A percentile compares a stretch with the other conserved stretches of the same genome.
phyloP scores from a whole-genome alignment of 352 stramenopile genomes.

The Pythium coloratum region DNA sequence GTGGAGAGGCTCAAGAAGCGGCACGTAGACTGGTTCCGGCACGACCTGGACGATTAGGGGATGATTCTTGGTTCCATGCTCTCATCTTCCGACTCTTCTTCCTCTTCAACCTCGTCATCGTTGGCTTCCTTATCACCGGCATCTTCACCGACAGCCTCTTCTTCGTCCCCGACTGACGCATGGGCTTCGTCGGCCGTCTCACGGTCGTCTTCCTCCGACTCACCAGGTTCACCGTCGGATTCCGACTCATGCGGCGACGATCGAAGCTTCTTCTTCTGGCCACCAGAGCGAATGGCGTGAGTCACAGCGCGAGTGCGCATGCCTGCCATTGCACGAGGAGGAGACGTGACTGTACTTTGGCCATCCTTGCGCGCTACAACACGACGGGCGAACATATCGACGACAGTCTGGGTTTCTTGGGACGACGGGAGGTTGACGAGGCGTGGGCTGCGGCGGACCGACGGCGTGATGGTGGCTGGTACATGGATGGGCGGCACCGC shows the following conservation, averaged over 20 bases:
- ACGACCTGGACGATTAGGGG: not conserved
- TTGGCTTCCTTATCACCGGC: not conserved
- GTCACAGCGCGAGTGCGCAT: not conserved
- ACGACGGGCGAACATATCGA: conserved; percentile 1
- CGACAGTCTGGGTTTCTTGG: not conserved
- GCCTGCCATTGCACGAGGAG: not conserved
- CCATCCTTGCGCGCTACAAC: not conserved
- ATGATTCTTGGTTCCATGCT: not conserved
- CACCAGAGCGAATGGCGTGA: not conserved
- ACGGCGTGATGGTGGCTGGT: not conserved
- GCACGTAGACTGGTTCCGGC: not conserved
- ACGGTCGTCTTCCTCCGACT: too few species aligned
- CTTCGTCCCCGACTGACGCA: not conserved
- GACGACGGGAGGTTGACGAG: not conserved
- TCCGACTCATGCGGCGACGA: not conserved
- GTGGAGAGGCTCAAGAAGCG: not conserved
- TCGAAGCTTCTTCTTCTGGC: not conserved
- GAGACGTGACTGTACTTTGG: not conserved
- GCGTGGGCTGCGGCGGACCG: not conserved
- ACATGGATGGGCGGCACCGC: not conserved
- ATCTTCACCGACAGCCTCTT: not conserved
- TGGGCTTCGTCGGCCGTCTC: too few species aligned
- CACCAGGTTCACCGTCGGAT: not conserved
- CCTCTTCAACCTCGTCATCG: not conserved
- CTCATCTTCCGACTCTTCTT: not conserved